phyloP scores from a whole-genome alignment of 1,284 basidiomycete species.

The Malassezia restricta region DNA sequence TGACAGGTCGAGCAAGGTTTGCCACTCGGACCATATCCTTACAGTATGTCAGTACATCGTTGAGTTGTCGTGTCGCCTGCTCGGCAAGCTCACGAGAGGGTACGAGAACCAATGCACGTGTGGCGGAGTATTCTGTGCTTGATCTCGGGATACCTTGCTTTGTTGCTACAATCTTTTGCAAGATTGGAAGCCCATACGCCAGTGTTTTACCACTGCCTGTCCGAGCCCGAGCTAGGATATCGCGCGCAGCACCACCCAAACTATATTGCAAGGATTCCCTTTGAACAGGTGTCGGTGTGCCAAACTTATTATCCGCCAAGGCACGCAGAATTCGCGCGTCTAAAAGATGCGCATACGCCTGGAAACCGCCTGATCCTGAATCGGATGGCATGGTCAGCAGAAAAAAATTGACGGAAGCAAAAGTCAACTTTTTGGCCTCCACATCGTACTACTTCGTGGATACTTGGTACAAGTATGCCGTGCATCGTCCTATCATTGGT shows the following conservation, averaged over 20 bases:
- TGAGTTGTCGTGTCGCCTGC: slow-evolving; percentile 68
- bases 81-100: slow-evolving; percentile 87
- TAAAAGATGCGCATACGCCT: slow-evolving; percentile 56
- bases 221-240: slow-evolving; percentile 82
- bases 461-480: not conserved
- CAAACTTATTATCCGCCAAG: slow-evolving; percentile 67
- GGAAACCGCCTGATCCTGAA: slow-evolving; percentile 16
- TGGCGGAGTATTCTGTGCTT: slow-evolving; percentile 53
- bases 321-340: slow-evolving; percentile 62
- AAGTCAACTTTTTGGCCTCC: not conserved
- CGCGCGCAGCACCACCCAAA: slow-evolving; percentile 61
- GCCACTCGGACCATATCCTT: slow-evolving; percentile 58
- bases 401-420: slow-evolving; percentile 1
- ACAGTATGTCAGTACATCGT: slow-evolving; percentile 61
- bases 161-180: slow-evolving; percentile 73
- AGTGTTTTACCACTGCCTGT: slow-evolving; percentile 97
- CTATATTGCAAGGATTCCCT: slow-evolving; percentile 66
- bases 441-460: not conserved
- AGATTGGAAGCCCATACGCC: slow-evolving; percentile 79
- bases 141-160: slow-evolving; percentile 51
- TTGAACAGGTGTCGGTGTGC: slow-evolving; percentile 70
- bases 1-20: slow-evolving; percentile 58
- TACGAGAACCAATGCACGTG: slow-evolving; percentile 74
- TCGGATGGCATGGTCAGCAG: not conserved
- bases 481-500: no score